Base-by-base conservation (phyloP, 495 filamentous ascomycete genomes). In the Amorphotheca resinae region DNA sequence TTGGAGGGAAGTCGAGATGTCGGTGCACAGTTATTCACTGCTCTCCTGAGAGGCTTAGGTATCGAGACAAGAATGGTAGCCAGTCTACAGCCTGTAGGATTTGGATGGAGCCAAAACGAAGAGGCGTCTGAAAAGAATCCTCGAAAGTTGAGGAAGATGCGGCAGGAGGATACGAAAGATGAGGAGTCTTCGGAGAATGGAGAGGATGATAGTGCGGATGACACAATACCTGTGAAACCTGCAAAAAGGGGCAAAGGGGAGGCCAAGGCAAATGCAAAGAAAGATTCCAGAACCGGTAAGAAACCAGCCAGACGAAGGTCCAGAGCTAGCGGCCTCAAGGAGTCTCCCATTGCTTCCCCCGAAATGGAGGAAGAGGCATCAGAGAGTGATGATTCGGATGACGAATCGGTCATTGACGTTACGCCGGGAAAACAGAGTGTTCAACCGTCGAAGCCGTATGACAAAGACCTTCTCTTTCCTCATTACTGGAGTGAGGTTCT, bases 401-500 rank as follows among this genome's bases (percentile, higher is more conserved):
- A 60, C 16, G 53, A 59, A 7, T 68, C 62, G n/a, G 54, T 68
- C 5, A 43, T 68, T 30, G 66, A 68, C 42, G 47, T 65, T 26
- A 67, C 66, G 20, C 60, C 59, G 12, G 34, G 49, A n/a, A 55
- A 46, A 11, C 35, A 51, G 33, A 44, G 41, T n/a, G 64, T 51
- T 15, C 55, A 53, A 39, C 51, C 53, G 4, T 56, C 50, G 1
- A 35, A 48, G 25, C 50, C 54, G 22, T 56, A 56, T 40, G 50
- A 53, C 41, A 53, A 49, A 21, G 54, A 56, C 35, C 46, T 56
- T 16, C 16, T 43, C 1, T 49, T 45, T 52, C 91, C 93, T 1
- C 82, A 79, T 44, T 99, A 95, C 12, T 99, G 93, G 91, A 79
- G 80, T 2, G 91, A 99, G 54, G 79, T 85, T 15, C 67, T 87